These are phyloP conservation scores for Solioccasus polychromus DNA, from an alignment of 768 basidiomycete species.

Conservation along the genomic window DNA sequence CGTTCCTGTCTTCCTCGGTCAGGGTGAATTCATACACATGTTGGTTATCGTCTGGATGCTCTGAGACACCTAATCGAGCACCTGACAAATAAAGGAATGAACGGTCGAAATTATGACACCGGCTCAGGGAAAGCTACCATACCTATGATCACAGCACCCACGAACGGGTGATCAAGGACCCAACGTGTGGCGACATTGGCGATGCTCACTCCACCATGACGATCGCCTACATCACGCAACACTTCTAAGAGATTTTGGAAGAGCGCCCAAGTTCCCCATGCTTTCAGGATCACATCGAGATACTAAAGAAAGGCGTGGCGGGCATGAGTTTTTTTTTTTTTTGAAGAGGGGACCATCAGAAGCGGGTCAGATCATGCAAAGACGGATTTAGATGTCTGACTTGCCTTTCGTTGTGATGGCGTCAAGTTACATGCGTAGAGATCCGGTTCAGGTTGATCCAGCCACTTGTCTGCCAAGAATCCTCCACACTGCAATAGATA, in stretches of 20 bases:
- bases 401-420: slow-evolving; percentile 80
- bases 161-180: slow-evolving; percentile 75
- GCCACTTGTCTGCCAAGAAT: slow-evolving; percentile 76
- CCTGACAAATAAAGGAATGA: slow-evolving; percentile 39
- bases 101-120: not conserved
- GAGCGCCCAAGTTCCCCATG: slow-evolving; percentile 75
- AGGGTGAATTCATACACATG: slow-evolving; percentile 59
- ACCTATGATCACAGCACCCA: slow-evolving; percentile 82
- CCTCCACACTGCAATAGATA: slow-evolving; percentile 65
- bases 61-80: slow-evolving; percentile 69
- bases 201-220: slow-evolving; percentile 62
- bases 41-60: slow-evolving; percentile 68
- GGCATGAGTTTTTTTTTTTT: too few species aligned
- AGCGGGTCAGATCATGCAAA: not conserved
- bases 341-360: not conserved
- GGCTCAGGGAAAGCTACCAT: not conserved
- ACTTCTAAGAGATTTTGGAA: slow-evolving; percentile 65
- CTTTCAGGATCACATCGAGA: slow-evolving; percentile 76
- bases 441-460: slow-evolving; percentile 66
- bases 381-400: slow-evolving; percentile 5
- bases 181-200: slow-evolving; percentile 80
- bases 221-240: slow-evolving; percentile 63
- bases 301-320: slow-evolving; percentile 59
- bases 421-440: slow-evolving; percentile 64
- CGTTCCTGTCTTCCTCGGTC: slow-evolving; percentile 50